Evolutionary conservation across 2,329 filamentous ascomycete genomes (phyloP).

Genomic region (Fusarium sp.): DNA sequence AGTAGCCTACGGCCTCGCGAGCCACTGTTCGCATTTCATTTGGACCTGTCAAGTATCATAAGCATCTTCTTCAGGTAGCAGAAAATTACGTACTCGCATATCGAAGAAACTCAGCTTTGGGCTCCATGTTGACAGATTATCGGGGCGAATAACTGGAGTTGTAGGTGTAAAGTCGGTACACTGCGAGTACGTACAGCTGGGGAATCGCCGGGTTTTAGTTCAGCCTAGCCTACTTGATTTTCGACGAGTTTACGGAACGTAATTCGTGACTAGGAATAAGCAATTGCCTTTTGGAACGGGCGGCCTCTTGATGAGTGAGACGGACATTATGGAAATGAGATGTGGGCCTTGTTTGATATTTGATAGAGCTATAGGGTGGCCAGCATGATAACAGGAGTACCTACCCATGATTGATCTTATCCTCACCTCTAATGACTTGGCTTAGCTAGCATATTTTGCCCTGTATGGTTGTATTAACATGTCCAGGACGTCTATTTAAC

Average conservation of each 20-base stretch:
- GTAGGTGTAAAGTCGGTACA: background rate
- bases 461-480: no score
- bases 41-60: slow-evolving; percentile 21
- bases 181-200: background rate
- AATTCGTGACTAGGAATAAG: background rate
- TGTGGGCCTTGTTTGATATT: slow-evolving; percentile 4
- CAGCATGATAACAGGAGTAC: no score
- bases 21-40: slow-evolving; percentile 38
- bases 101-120: slow-evolving; percentile 24
- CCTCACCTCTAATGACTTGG: no score
- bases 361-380: background rate
- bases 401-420: no score
- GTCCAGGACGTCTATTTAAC: no score
- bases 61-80: no score
- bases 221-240: background rate
- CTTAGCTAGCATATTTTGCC: no score
- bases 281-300: slow-evolving; percentile 3
- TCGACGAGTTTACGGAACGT: background rate
- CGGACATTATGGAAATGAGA: slow-evolving; percentile 8
- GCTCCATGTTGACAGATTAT: slow-evolving; percentile 13
- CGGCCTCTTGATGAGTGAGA: slow-evolving; percentile 28
- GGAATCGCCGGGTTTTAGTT: background rate
- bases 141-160: background rate
- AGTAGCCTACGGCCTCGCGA: slow-evolving; percentile 37
- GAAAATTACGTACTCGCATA: slow-evolving; percentile 26